Evolutionary conservation across 805 yeast species (phyloP).

Genomic region (Candida schatavii): DNA sequence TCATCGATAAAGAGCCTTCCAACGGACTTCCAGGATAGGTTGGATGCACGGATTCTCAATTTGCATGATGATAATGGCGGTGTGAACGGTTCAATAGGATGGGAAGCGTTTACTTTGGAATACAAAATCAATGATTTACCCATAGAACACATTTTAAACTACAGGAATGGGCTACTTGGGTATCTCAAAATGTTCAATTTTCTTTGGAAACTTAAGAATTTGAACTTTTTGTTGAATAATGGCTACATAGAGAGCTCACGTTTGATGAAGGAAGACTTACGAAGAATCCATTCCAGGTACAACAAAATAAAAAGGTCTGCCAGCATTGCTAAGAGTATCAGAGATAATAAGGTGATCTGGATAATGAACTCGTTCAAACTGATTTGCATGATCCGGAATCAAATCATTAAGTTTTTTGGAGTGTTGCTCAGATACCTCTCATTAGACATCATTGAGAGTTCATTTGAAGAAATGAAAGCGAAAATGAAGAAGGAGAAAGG

Average conservation of each 20-base stretch:
- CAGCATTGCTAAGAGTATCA: slow-evolving; percentile 22
- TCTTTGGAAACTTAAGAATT: slow-evolving; percentile 73
- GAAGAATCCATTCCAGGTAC: slow-evolving; percentile 12
- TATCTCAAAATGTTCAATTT: slow-evolving; percentile 83
- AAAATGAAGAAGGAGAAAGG: slow-evolving; percentile 8
- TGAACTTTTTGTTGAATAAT: slow-evolving; percentile 47
- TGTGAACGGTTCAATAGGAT: slow-evolving; percentile 59
- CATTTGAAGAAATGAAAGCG: slow-evolving; percentile 23
- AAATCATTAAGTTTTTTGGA: slow-evolving; percentile 40
- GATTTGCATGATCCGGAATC: slow-evolving; percentile 36
- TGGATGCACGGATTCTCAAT: slow-evolving; percentile 83
- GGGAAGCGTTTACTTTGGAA: slow-evolving; percentile 92
- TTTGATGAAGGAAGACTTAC: slow-evolving; percentile 25
- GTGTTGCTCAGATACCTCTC: slow-evolving; percentile 40
- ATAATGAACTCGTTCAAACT: slow-evolving; percentile 30
- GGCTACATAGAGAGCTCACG: slow-evolving; percentile 25
- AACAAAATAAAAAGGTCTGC: slow-evolving; percentile 9
- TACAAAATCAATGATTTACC: slow-evolving; percentile 59
- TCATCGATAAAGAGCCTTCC: slow-evolving; percentile 47
- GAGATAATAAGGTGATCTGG: slow-evolving; percentile 28
- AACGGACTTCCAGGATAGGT: slow-evolving; percentile 42
- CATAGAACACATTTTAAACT: slow-evolving; percentile 38
- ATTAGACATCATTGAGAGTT: slow-evolving; percentile 46
- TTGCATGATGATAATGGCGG: slow-evolving; percentile 47
- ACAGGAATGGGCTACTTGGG: slow-evolving; percentile 35